Percentiles rank a stretch among this genome's conserved stretches.
These are phyloP conservation scores for Microbotryum scabiosae DNA, from an alignment of 1,284 basidiomycete species.

Conservation along the genomic window DNA sequence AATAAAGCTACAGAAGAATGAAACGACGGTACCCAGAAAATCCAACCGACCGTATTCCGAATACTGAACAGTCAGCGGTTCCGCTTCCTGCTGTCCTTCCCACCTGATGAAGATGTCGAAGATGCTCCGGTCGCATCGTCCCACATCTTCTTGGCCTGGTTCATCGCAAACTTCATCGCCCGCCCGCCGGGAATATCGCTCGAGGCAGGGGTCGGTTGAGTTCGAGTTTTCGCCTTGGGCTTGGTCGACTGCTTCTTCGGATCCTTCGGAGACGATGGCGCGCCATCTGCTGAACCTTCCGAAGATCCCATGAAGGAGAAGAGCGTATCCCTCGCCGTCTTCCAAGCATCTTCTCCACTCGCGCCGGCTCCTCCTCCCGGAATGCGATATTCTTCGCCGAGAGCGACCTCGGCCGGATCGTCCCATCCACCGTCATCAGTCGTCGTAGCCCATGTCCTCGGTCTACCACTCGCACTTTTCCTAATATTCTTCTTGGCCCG, in stretches of 20 bases:
- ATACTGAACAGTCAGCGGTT: no score
- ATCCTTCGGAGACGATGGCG: background rate
- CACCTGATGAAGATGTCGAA: no score
- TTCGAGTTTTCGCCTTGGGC: background rate
- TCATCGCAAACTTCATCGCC: conserved; percentile 7
- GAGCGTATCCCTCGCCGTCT: conserved; percentile 6
- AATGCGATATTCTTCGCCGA: background rate
- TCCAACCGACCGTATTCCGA: no score
- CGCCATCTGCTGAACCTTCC: background rate
- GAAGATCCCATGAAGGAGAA: conserved; percentile 5
- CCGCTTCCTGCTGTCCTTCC: no score
- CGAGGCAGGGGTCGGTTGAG: background rate
- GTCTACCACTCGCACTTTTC: conserved; percentile 1
- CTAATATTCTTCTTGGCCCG: background rate
- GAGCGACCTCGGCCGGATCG: conserved; percentile 9
- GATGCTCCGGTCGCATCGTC: background rate
- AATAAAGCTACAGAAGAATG: no score
- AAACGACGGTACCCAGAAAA: no score
- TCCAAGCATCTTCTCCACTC: conserved; percentile 1
- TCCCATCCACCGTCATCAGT: conserved; percentile 1
- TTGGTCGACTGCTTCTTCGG: conserved; percentile 4
- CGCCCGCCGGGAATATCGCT: conserved; percentile 4
- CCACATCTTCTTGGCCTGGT: conserved; percentile 13
- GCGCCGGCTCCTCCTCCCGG: no score
- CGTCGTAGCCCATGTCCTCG: background rate